Evolutionary conservation across 1,284 basidiomycete genomes (phyloP).

Genomic region (Ganoderma sinense): DNA sequence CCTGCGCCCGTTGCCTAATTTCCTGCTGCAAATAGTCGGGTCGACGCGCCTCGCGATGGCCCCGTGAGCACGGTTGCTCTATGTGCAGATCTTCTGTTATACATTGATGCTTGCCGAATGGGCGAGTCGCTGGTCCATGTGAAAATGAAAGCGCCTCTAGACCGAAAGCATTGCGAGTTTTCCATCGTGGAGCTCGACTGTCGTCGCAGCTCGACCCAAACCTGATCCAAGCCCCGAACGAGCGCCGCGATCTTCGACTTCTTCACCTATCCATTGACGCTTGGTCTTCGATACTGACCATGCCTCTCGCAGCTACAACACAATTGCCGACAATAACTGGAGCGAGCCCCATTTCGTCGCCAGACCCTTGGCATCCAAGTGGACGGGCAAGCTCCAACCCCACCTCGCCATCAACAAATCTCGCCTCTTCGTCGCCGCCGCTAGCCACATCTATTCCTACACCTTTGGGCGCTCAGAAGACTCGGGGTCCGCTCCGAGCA

Average conservation of each 20-base stretch:
- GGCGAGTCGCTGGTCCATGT: neutral
- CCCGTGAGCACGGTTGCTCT: neutral
- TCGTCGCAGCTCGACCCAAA: neutral
- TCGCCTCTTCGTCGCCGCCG: constrained; percentile 70
- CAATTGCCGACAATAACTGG: constrained; percentile 66
- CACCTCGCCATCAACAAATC: constrained; percentile 63
- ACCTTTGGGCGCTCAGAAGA: constrained; percentile 47
- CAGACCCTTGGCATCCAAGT: constrained; percentile 70
- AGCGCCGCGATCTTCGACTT: constrained; percentile 1
- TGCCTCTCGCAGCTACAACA: constrained; percentile 51
- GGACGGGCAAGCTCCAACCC: constrained; percentile 66
- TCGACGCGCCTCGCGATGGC: neutral
- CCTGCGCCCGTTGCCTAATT: neutral
- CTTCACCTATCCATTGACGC: too few species aligned
- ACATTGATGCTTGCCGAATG: neutral
- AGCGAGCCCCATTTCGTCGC: constrained; percentile 59
- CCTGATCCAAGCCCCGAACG: neutral
- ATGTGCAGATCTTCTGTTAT: neutral
- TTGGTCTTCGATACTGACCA: neutral
- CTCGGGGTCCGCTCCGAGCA: constrained; percentile 47
- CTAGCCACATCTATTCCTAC: constrained; percentile 66
- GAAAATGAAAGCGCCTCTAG: neutral
- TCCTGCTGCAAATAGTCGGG: neutral
- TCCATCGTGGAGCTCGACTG: neutral
- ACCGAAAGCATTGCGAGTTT: neutral